phyloP scores from a whole-genome alignment of 768 basidiomycete genomes.

The Sporobolomyces phaffii region DNA sequence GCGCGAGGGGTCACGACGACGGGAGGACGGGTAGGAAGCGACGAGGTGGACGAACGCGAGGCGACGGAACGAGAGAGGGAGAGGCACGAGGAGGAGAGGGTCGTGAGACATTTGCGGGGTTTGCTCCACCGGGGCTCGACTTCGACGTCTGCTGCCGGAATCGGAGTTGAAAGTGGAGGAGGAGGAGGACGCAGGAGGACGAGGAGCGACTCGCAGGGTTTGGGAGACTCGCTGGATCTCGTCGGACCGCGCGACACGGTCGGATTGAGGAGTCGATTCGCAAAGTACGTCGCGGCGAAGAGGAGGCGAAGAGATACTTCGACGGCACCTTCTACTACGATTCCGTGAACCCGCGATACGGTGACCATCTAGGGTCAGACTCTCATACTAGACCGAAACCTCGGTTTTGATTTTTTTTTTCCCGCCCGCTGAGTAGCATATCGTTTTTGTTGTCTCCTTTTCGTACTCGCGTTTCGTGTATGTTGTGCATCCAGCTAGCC shows the following conservation, averaged over 20 bases:
- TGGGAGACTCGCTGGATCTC: too few relatives aligned
- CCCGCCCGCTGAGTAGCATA: not conserved
- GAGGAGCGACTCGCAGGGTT: not conserved
- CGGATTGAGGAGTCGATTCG: slow-evolving; percentile 8
- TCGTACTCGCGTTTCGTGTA: too few relatives aligned
- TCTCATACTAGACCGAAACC: too few relatives aligned
- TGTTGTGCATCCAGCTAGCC: too few relatives aligned
- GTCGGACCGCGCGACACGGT: not conserved
- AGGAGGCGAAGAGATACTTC: not conserved
- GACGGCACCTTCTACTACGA: not conserved
- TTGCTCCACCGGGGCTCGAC: slow-evolving; percentile 16
- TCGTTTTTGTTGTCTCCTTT: too few relatives aligned
- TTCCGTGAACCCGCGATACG: too few relatives aligned
- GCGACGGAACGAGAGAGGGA: slow-evolving; percentile 3
- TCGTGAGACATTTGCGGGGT: slow-evolving; percentile 29
- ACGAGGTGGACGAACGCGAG: not conserved
- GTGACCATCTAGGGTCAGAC: too few relatives aligned
- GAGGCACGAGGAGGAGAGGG: slow-evolving; percentile 26
- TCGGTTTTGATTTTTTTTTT: not conserved
- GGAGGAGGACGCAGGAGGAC: not conserved
- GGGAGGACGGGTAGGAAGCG: too few relatives aligned
- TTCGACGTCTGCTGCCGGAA: not conserved
- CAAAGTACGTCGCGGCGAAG: slow-evolving; percentile 3
- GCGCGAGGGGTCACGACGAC: not conserved
- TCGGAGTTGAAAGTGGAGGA: not conserved